Evolutionary conservation across 148 eudicot species (phyloP), one percentile per base, ranked within the genome.

Genomic region (Rheum nobile): DNA sequence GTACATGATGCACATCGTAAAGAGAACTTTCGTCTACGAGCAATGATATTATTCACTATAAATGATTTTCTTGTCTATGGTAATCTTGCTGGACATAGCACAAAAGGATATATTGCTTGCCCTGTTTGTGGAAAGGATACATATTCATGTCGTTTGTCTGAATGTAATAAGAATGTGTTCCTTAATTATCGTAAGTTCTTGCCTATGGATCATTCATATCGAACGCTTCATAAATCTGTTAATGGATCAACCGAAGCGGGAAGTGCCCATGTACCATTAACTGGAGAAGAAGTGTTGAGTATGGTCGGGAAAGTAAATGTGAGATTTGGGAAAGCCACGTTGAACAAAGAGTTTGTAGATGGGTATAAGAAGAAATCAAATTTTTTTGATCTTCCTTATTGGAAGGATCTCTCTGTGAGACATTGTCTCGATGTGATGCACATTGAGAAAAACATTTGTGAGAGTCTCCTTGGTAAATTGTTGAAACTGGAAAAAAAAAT

Each of bases 1-100:
- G 71, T 72, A 6, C 69, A 67, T 73, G 77, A 80, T 52, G 79
- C 44, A 9, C 21, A 74, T 29, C 54, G 35, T 1, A 50, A 69
- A 8, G 41, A 71, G 42, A 32, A 8, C 1, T 77, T 81, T 34
- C 37, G 2, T 0, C 72, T 77, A 57, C 32, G 37, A 26, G 77
- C 73, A 4, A 47, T 78, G 37, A 41, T 81, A 4, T 57, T 70
- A 38, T 65, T 72, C 11, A 80, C 72, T 0, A 70, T 77, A 0
- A 77, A 75, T n/a, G n/a, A n/a, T n/a, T n/a, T n/a, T n/a, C n/a
- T n/a, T n/a, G n/a, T n/a, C n/a, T n/a, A n/a, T n/a, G n/a, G n/a
- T n/a, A n/a, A n/a, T n/a, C n/a, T n/a, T n/a, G n/a, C n/a, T n/a
- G n/a, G n/a, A n/a, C n/a, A n/a, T n/a, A n/a, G n/a, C n/a, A n/a